A percentile compares a stretch with the other conserved stretches of the same genome.
These are phyloP conservation scores for Neurospora crassa DNA, from an alignment of 2,329 filamentous ascomycete genomes.

Conservation along the genomic window DNA sequence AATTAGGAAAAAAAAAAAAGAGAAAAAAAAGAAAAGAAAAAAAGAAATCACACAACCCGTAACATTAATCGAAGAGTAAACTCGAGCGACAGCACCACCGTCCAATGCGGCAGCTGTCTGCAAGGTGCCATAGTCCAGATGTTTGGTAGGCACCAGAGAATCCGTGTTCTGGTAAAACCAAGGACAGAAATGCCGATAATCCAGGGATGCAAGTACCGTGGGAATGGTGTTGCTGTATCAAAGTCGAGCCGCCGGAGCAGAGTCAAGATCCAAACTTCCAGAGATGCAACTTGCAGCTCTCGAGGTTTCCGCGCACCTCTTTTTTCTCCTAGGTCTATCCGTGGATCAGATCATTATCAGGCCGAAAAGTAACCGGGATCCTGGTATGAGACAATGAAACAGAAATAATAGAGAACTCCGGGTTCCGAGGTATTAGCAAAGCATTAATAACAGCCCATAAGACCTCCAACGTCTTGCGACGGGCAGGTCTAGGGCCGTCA, in stretches of 20 bases:
- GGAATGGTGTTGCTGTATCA: background rate
- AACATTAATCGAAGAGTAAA: slow-evolving; percentile 8
- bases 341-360: slow-evolving; percentile 11
- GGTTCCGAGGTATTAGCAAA: slow-evolving; percentile 13
- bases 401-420: slow-evolving; percentile 11
- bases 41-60: slow-evolving; percentile 7
- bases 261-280: slow-evolving; percentile 11
- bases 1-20: slow-evolving; percentile 5
- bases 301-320: slow-evolving; percentile 10
- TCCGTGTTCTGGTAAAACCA: slow-evolving; percentile 2
- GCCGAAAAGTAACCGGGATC: slow-evolving; percentile 12
- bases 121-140: slow-evolving; percentile 5
- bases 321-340: slow-evolving; percentile 13
- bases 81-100: slow-evolving; percentile 5
- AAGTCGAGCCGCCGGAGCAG: slow-evolving; percentile 5
- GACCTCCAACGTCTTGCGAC: slow-evolving; percentile 5
- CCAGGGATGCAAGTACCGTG: slow-evolving; percentile 1
- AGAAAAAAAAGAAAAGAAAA: slow-evolving; percentile 17
- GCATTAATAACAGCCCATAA: slow-evolving; percentile 11
- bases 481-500: slow-evolving; percentile 5
- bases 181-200: slow-evolving; percentile 3
- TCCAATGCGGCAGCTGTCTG: slow-evolving; percentile 6
- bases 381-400: slow-evolving; percentile 6
- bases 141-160: background rate
- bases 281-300: slow-evolving; percentile 20